Evolutionary conservation across 2,329 filamentous ascomycete genomes (phyloP).

Genomic region (Ceratocystis eucalypticola): DNA sequence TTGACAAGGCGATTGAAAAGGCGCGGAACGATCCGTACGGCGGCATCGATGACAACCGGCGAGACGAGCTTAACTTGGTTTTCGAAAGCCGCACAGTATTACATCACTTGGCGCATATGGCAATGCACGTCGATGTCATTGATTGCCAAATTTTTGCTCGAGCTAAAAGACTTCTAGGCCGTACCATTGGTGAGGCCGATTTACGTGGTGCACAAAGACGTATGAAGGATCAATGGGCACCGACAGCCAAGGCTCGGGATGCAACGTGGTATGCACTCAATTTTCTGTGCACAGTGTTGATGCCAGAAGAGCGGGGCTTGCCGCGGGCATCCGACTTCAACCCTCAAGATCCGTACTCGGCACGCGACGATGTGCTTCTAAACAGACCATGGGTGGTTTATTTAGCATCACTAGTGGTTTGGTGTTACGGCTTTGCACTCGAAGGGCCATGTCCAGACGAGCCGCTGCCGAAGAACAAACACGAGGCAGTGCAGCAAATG

Average conservation of each 20-base stretch:
- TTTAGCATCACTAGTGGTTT: slow-evolving; percentile 81
- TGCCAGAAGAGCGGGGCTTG: slow-evolving; percentile 36
- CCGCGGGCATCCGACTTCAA: slow-evolving; percentile 26
- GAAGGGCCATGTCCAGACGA: slow-evolving; percentile 57
- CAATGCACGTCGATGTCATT: slow-evolving; percentile 94
- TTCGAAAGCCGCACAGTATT: slow-evolving; percentile 82
- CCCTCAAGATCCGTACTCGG: slow-evolving; percentile 48
- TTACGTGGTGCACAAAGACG: slow-evolving; percentile 64
- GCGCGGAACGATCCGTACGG: slow-evolving; percentile 41
- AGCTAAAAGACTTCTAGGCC: slow-evolving; percentile 69
- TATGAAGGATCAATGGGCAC: slow-evolving; percentile 83
- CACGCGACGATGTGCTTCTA: slow-evolving; percentile 75
- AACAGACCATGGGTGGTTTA: slow-evolving; percentile 94
- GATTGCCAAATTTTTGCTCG: slow-evolving; percentile 93
- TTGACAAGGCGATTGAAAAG: slow-evolving; percentile 65
- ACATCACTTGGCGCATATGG: slow-evolving; percentile 92
- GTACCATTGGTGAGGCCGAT: slow-evolving; percentile 71
- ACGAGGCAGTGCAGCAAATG: slow-evolving; percentile 66
- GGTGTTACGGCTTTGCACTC: slow-evolving; percentile 85
- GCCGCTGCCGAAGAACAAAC: slow-evolving; percentile 41
- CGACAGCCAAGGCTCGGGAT: slow-evolving; percentile 73
- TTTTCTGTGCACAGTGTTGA: slow-evolving; percentile 72
- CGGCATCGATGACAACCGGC: slow-evolving; percentile 7
- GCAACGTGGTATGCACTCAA: slow-evolving; percentile 85
- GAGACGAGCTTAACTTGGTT: slow-evolving; percentile 35